Conservation (phyloP, 2,329 filamentous ascomycete genomes). For the Phialemoniopsis sp. region DNA sequence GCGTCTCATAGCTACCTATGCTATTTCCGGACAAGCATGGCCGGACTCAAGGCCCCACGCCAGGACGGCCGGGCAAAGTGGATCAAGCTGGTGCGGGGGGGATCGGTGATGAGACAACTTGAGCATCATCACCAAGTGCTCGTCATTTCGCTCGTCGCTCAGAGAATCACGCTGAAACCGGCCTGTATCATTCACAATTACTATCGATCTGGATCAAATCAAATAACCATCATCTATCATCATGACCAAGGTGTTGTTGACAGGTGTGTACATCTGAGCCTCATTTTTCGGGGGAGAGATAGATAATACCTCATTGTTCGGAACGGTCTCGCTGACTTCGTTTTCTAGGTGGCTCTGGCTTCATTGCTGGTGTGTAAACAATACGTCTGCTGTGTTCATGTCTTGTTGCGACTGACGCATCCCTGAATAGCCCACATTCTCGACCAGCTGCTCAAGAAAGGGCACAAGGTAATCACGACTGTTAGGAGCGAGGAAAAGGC, state of each 20-base stretch:
- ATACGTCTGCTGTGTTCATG: background rate
- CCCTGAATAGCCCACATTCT: constrained; percentile 43
- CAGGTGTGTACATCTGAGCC: constrained; percentile 25
- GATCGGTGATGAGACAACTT: too few species aligned
- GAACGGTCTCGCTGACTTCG: constrained; percentile 4
- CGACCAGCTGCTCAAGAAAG: constrained; percentile 45
- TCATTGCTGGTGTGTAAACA: constrained; percentile 41
- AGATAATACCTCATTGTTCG: background rate
- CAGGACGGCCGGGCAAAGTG: too few species aligned
- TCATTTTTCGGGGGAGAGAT: background rate
- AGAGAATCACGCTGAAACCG: too few species aligned
- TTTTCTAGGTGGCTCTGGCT: constrained; percentile 42
- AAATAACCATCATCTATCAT: constrained; percentile 11
- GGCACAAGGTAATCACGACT: constrained; percentile 50
- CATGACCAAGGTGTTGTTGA: constrained; percentile 44
- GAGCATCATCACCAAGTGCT: too few species aligned
- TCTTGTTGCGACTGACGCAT: constrained; percentile 2
- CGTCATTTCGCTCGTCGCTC: too few species aligned
- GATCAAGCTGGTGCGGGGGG: too few species aligned
- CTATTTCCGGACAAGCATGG: too few species aligned
- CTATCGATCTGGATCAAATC: too few species aligned
- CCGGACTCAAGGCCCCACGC: too few species aligned
- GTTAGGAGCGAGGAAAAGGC: constrained; percentile 52
- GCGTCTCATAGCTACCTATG: too few species aligned
- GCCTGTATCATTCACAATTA: too few species aligned